phyloP scores from a whole-genome alignment of 306 rosid genomes.

The Quillaja saponaria region DNA sequence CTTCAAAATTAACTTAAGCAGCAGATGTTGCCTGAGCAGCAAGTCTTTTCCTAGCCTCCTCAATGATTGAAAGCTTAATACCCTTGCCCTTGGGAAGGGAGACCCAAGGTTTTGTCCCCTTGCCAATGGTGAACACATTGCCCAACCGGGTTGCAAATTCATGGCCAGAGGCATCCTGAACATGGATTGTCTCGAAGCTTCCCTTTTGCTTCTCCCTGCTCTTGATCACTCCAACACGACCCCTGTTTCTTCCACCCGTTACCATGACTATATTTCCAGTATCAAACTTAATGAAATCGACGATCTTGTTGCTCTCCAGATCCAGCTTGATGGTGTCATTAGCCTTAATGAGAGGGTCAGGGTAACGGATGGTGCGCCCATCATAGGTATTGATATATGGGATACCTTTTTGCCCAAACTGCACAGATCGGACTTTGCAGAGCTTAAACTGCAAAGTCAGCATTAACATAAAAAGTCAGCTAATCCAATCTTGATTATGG shows the following conservation, averaged over 20 bases:
- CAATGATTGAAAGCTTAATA: conserved; percentile 72
- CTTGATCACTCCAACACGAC: conserved; percentile 81
- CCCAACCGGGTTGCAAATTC: conserved; percentile 72
- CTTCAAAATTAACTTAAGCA: conserved; percentile 38
- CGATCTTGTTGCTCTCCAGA: conserved; percentile 62
- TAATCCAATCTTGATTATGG: too few species aligned
- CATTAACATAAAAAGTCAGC: neutral
- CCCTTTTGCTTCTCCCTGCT: conserved; percentile 86
- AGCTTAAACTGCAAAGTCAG: conserved; percentile 64
- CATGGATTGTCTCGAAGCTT: conserved; percentile 70
- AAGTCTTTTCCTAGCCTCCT: conserved; percentile 74
- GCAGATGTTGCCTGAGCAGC: conserved; percentile 61
- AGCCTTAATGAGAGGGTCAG: conserved; percentile 77
- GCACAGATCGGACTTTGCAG: conserved; percentile 77
- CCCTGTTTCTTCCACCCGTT: conserved; percentile 75
- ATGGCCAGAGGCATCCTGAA: conserved; percentile 80
- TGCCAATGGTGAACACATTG: conserved; percentile 71
- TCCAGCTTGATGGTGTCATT: conserved; percentile 86
- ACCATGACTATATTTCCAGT: conserved; percentile 85
- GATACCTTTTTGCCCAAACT: conserved; percentile 77
- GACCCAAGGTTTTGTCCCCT: conserved; percentile 69
- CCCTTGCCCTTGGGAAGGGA: conserved; percentile 86
- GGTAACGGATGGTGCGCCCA: conserved; percentile 88
- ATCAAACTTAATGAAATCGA: conserved; percentile 71
- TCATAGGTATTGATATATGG: conserved; percentile 81